A percentile compares a stretch with the other conserved stretches of the same genome.
Evolutionary conservation across 2,329 filamentous ascomycete genomes (phyloP).

Genomic region (Arthrobotrys sinensis): DNA sequence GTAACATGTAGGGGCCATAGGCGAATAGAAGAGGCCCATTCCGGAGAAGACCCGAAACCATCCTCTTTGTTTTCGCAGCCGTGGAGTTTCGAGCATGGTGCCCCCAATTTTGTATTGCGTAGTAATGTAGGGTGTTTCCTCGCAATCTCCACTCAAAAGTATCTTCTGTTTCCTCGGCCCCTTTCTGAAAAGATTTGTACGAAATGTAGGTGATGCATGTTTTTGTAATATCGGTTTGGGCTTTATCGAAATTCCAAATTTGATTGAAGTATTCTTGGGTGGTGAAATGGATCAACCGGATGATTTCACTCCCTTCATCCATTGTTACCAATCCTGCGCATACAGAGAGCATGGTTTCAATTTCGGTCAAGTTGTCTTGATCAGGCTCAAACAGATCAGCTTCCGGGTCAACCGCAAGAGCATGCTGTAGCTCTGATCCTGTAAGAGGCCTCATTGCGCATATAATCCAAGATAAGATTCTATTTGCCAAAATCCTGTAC

Average conservation of each 20-base stretch:
- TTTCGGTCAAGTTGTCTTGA: conserved; percentile 17
- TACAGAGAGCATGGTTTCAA: conserved; percentile 35
- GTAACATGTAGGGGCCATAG: too few species aligned
- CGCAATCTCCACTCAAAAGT: too few species aligned
- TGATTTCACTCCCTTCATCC: conserved; percentile 63
- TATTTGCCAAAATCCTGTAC: not conserved
- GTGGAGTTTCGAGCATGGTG: too few species aligned
- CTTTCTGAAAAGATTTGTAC: too few species aligned
- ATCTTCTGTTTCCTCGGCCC: too few species aligned
- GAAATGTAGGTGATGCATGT: conserved; percentile 20
- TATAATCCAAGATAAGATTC: conserved; percentile 27
- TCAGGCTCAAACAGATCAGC: not conserved
- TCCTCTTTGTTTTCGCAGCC: too few species aligned
- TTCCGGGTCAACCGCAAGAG: conserved; percentile 28
- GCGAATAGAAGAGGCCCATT: too few species aligned
- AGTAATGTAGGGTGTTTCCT: too few species aligned
- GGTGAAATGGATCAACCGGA: conserved; percentile 65
- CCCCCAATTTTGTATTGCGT: too few species aligned
- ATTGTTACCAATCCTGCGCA: conserved; percentile 65
- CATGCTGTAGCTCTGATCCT: conserved; percentile 12
- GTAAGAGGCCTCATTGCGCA: not conserved
- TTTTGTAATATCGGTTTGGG: conserved; percentile 7
- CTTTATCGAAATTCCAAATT: conserved; percentile 10
- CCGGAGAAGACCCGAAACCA: too few species aligned
- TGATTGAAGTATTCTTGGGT: conserved; percentile 65